A percentile compares a stretch with the other conserved stretches of the same genome.
Conservation (phyloP, 495 filamentous ascomycete species). For the Aspergillus sparsus region DNA sequence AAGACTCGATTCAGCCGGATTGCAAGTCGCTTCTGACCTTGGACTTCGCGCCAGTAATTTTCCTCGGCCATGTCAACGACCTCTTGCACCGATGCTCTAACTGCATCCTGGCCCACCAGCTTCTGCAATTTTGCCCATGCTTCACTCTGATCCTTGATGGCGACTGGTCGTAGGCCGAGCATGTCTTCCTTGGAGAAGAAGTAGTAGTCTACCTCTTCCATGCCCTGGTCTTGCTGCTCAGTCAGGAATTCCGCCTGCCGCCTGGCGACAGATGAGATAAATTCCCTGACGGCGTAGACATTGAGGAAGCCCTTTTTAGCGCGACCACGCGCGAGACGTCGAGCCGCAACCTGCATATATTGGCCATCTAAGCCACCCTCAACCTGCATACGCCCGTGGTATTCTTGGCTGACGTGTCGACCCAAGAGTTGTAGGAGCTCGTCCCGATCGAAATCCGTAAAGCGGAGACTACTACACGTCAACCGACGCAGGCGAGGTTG, state of each 20-base stretch:
- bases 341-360: slow-evolving; percentile 57
- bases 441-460: slow-evolving; percentile 59
- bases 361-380: slow-evolving; percentile 58
- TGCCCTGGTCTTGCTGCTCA: slow-evolving; percentile 33
- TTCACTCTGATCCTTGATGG: slow-evolving; percentile 12
- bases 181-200: slow-evolving; percentile 26
- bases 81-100: slow-evolving; percentile 20
- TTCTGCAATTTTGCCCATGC: slow-evolving; percentile 21
- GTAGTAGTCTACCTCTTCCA: slow-evolving; percentile 25
- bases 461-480: slow-evolving; percentile 57
- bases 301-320: slow-evolving; percentile 52
- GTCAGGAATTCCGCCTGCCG: slow-evolving; percentile 55
- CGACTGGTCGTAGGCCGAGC: slow-evolving; percentile 16
- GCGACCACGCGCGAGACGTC: slow-evolving; percentile 56
- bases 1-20: slow-evolving; percentile 24
- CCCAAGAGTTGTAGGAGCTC: slow-evolving; percentile 16
- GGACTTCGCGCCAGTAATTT: slow-evolving; percentile 25
- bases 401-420: slow-evolving; percentile 29
- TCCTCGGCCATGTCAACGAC: slow-evolving; percentile 17
- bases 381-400: slow-evolving; percentile 49
- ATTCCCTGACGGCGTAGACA: slow-evolving; percentile 35
- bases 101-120: slow-evolving; percentile 21
- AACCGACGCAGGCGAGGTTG: slow-evolving; percentile 66
- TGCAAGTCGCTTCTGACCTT: slow-evolving; percentile 16
- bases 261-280: slow-evolving; percentile 18